Evolutionary conservation across 768 basidiomycete genomes (phyloP).

Genomic region (Roridomyces roridus): DNA sequence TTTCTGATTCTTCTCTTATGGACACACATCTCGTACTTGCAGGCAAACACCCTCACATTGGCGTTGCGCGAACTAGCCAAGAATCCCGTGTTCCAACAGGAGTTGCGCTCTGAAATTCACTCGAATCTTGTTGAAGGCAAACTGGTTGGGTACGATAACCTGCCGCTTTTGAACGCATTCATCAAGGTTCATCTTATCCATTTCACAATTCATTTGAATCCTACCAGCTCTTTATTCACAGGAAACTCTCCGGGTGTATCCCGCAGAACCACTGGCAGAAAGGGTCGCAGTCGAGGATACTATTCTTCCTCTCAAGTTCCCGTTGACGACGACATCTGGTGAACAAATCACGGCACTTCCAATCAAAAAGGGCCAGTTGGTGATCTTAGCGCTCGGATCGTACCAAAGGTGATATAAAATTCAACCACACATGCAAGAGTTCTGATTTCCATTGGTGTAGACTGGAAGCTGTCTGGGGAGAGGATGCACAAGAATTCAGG

Average conservation of each 20-base stretch:
- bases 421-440: not conserved
- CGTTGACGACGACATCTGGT: constrained; percentile 37
- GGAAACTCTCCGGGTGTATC: constrained; percentile 40
- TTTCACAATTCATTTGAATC: too few species aligned
- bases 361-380: constrained; percentile 37
- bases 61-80: constrained; percentile 50
- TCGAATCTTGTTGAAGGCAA: not conserved
- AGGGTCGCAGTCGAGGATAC: constrained; percentile 43
- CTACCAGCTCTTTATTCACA: not conserved
- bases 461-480: constrained; percentile 36
- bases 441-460: not conserved
- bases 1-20: too few species aligned
- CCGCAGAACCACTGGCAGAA: constrained; percentile 35
- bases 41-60: constrained; percentile 45
- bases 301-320: constrained; percentile 43
- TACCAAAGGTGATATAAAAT: constrained; percentile 35
- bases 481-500: too few species aligned
- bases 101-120: constrained; percentile 50
- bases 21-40: too few species aligned
- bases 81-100: constrained; percentile 47
- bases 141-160: not conserved
- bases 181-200: too few species aligned
- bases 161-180: not conserved
- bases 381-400: constrained; percentile 38
- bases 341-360: constrained; percentile 33